These are phyloP conservation scores for Lipomyces japonicus DNA, from an alignment of 805 yeast species.

Conservation along the genomic window DNA sequence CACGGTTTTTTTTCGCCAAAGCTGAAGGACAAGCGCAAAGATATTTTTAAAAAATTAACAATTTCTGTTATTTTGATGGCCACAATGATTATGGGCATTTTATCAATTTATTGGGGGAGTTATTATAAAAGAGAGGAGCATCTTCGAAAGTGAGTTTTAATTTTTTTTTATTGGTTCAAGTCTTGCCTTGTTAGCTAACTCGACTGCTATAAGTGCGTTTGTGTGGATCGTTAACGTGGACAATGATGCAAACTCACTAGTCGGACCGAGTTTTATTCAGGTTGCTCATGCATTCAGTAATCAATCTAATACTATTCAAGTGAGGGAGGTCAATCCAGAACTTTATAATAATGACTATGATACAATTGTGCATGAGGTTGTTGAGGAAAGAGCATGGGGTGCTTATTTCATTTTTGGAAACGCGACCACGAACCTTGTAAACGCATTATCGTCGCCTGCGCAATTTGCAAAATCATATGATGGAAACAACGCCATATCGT, in stretches of 20 bases:
- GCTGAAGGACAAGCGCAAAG: conserved; percentile 4
- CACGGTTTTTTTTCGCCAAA: conserved; percentile 15
- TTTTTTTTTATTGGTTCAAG: no score
- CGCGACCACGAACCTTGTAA: conserved; percentile 43
- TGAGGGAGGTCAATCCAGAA: conserved; percentile 36
- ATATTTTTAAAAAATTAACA: background rate
- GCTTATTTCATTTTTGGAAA: conserved; percentile 54
- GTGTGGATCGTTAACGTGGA: conserved; percentile 44
- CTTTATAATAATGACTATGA: conserved; percentile 35
- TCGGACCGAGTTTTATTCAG: conserved; percentile 36
- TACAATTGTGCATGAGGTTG: conserved; percentile 46
- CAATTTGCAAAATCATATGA: conserved; percentile 33
- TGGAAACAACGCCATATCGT: conserved; percentile 38
- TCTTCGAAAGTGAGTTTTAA: conserved; percentile 36
- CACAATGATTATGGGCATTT: conserved; percentile 31
- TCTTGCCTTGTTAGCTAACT: no score
- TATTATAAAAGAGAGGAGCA: conserved; percentile 38
- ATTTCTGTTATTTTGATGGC: conserved; percentile 10
- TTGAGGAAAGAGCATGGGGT: conserved; percentile 62
- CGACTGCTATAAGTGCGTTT: no score
- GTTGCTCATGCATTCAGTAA: conserved; percentile 13
- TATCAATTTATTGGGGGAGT: conserved; percentile 52
- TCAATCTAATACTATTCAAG: conserved; percentile 35
- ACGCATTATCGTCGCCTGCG: conserved; percentile 42
- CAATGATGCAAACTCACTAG: conserved; percentile 32